Conservation (phyloP, 2,329 filamentous ascomycete genomes). For the Tolypocladium ophioglossoides region DNA sequence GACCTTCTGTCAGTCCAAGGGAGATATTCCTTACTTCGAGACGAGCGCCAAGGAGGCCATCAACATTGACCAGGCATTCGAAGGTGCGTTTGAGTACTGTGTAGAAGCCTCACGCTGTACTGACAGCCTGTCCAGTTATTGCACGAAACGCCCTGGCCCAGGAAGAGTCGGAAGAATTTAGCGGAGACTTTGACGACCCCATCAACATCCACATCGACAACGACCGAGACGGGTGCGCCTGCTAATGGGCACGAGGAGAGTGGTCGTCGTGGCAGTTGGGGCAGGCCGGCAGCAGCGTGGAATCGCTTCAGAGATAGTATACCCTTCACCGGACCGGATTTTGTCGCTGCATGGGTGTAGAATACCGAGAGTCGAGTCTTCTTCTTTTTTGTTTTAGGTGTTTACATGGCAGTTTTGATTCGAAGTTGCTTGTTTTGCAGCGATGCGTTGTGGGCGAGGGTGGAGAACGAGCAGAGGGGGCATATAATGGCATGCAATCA, state of each 20-base stretch:
- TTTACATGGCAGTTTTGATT: slow-evolving; percentile 3
- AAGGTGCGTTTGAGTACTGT: slow-evolving; percentile 35
- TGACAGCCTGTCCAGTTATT: slow-evolving; percentile 54
- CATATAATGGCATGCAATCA: not conserved
- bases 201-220: slow-evolving; percentile 98
- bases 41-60: slow-evolving; percentile 98
- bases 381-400: slow-evolving; percentile 6
- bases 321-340: slow-evolving; percentile 1
- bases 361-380: slow-evolving; percentile 7
- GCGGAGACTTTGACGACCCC: slow-evolving; percentile 91
- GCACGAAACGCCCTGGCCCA: slow-evolving; percentile 90
- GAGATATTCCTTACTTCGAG: slow-evolving; percentile 97
- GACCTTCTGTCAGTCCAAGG: slow-evolving; percentile 96
- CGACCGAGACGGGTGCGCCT: slow-evolving; percentile 85
- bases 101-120: not conserved
- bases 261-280: not conserved
- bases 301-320: not conserved
- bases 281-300: not conserved
- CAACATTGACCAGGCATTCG: slow-evolving; percentile 80
- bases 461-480: not conserved
- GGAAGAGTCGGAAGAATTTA: slow-evolving; percentile 96
- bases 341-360: slow-evolving; percentile 5
- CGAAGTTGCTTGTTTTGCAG: not conserved
- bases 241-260: slow-evolving; percentile 39
- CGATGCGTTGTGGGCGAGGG: not conserved